phyloP scores from a whole-genome alignment of 805 yeast genomes.

The Cyberlindnera americana region DNA sequence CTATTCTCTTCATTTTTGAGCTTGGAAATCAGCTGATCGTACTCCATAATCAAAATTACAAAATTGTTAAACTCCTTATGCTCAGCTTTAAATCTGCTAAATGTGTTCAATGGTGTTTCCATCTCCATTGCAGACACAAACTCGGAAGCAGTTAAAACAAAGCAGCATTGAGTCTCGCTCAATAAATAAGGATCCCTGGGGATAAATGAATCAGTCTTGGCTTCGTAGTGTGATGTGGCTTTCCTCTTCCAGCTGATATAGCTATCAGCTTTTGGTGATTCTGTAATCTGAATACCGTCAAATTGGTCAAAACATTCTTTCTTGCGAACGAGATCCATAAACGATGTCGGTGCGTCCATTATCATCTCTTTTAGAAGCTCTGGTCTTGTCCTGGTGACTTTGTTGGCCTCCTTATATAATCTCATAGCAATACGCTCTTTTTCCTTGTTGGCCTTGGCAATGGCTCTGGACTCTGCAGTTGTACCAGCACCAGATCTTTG shows the following conservation, averaged over 20 bases:
- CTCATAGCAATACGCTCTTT: conserved; percentile 10
- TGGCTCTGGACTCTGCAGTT: not conserved
- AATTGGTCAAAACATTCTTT: conserved; percentile 20
- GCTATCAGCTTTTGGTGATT: conserved; percentile 11
- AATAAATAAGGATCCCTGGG: conserved; percentile 43
- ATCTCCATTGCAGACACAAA: conserved; percentile 36
- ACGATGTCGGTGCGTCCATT: conserved; percentile 36
- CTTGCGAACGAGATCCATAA: conserved; percentile 31
- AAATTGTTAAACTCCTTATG: conserved; percentile 28
- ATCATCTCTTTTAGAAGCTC: conserved; percentile 50
- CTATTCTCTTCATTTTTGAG: conserved; percentile 44
- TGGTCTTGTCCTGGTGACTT: conserved; percentile 40
- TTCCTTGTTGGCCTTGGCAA: conserved; percentile 7
- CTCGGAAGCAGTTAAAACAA: conserved; percentile 45
- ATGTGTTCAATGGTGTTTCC: conserved; percentile 25
- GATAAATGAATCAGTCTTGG: conserved; percentile 45
- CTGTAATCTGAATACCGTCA: conserved; percentile 27
- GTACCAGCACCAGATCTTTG: not conserved
- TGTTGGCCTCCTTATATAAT: conserved; percentile 34
- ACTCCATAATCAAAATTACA: conserved; percentile 46
- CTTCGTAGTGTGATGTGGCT: conserved; percentile 46
- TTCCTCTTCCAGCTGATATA: conserved; percentile 48
- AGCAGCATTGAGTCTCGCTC: conserved; percentile 40
- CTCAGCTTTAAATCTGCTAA: conserved; percentile 23
- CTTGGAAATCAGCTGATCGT: conserved; percentile 42